phyloP scores from a whole-genome alignment of 2,329 filamentous ascomycete genomes.

The Microdochium bolleyi region DNA sequence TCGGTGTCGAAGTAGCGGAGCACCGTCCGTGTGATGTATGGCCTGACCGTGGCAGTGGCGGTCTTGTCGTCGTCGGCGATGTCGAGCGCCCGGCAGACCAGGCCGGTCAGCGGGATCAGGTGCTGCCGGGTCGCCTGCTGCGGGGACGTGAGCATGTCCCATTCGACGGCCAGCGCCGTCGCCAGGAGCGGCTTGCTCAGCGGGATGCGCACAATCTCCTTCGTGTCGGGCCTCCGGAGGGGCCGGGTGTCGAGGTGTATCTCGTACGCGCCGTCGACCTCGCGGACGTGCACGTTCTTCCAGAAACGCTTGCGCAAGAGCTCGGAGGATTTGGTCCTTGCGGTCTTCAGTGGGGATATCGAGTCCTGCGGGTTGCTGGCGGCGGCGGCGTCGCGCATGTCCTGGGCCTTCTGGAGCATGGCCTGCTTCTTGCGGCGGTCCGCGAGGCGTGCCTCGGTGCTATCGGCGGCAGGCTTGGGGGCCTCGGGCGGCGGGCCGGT shows the following conservation, averaged over 20 bases:
- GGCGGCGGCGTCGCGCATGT: constrained; percentile 28
- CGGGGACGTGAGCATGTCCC: constrained; percentile 76
- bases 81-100: constrained; percentile 76
- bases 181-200: constrained; percentile 72
- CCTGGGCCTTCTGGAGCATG: constrained; percentile 42
- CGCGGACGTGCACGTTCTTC: constrained; percentile 70
- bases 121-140: constrained; percentile 81
- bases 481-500: constrained; percentile 52
- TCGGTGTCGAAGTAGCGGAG: constrained; percentile 90
- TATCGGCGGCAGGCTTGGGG: constrained; percentile 34
- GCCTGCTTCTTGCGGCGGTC: constrained; percentile 46
- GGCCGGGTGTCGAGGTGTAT: constrained; percentile 72
- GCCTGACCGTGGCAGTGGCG: constrained; percentile 38
- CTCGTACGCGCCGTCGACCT: constrained; percentile 51
- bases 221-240: constrained; percentile 68
- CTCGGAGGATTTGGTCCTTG: constrained; percentile 25
- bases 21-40: constrained; percentile 57
- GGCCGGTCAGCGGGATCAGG: constrained; percentile 82
- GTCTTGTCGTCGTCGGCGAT: constrained; percentile 58
- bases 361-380: constrained; percentile 12
- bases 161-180: constrained; percentile 80
- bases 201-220: constrained; percentile 65
- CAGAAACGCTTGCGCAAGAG: constrained; percentile 72
- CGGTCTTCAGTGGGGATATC: constrained; percentile 6
- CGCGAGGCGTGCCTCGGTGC: constrained; percentile 26